These are phyloP conservation scores for Solanum chacoense DNA, from an alignment of 305 asterid species.

Conservation along the genomic window DNA sequence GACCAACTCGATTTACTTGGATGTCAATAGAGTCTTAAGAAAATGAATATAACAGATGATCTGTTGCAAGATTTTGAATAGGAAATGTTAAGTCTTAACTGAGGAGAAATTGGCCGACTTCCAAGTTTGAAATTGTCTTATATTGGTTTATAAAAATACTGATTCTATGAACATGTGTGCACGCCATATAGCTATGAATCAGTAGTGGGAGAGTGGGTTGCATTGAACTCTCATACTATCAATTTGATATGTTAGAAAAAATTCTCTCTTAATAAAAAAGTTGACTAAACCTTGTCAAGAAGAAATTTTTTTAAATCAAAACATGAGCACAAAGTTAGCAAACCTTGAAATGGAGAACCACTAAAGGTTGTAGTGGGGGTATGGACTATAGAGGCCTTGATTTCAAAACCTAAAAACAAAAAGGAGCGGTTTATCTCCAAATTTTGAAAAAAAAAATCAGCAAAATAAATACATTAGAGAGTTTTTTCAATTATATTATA, in stretches of 20 bases:
- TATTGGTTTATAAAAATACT: neutral
- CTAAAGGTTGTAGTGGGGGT: neutral
- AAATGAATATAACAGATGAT: neutral
- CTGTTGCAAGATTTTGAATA: neutral
- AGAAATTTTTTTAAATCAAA: neutral
- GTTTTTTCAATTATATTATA: neutral
- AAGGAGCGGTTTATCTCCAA: neutral
- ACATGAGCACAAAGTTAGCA: neutral
- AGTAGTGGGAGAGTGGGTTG: neutral
- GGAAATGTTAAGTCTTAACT: neutral
- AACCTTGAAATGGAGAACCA: neutral
- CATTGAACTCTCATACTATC: neutral
- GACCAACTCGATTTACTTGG: neutral
- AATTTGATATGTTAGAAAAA: neutral
- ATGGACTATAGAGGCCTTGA: neutral
- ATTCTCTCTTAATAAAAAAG: neutral
- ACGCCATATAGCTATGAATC: neutral
- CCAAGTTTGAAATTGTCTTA: neutral
- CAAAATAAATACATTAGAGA: neutral
- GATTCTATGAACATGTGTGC: slow-evolving; percentile 1
- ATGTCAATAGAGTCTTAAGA: neutral
- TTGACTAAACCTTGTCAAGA: neutral
- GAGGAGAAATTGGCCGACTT: neutral
- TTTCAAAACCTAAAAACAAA: neutral
- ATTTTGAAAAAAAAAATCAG: neutral